A percentile compares a stretch with the other conserved stretches of the same genome.
Conservation (phyloP, 2,329 filamentous ascomycete genomes). For the Trichothecium roseum region DNA sequence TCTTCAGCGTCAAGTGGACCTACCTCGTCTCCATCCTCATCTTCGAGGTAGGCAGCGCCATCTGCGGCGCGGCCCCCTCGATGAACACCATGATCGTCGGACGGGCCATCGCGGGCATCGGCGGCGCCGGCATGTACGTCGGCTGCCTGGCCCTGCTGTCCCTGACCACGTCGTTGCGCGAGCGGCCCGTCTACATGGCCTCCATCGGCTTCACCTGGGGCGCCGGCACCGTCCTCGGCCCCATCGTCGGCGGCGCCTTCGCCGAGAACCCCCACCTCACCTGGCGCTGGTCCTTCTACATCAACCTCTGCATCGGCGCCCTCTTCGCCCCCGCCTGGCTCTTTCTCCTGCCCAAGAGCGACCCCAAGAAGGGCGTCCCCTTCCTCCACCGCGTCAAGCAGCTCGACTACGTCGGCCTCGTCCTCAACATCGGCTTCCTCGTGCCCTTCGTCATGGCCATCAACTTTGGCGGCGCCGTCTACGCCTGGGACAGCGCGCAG, state of each 20-base stretch:
- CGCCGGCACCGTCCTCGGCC: conserved; percentile 17
- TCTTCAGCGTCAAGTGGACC: conserved; percentile 39
- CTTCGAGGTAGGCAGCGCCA: conserved; percentile 43
- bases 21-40: conserved; percentile 38
- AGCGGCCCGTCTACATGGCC: conserved; percentile 16
- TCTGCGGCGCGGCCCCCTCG: conserved; percentile 36
- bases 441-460: conserved; percentile 34
- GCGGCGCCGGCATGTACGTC: conserved; percentile 29
- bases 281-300: conserved; percentile 9
- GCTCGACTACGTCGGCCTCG: conserved; percentile 6
- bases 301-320: conserved; percentile 15
- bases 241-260: conserved; percentile 15
- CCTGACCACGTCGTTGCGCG: conserved; percentile 12
- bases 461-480: conserved; percentile 37
- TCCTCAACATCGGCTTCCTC: conserved; percentile 28
- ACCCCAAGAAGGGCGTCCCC: background rate
- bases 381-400: background rate
- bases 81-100: conserved; percentile 39
- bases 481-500: conserved; percentile 31
- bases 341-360: conserved; percentile 15
- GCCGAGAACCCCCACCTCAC: background rate
- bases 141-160: conserved; percentile 7
- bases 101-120: conserved; percentile 36
- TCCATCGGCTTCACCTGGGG: conserved; percentile 7
- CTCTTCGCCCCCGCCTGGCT: conserved; percentile 8